A percentile compares a stretch with the other conserved stretches of the same genome.
These are phyloP conservation scores for Anastatica hierochuntica DNA, from an alignment of 345 rosid species.

Conservation along the genomic window DNA sequence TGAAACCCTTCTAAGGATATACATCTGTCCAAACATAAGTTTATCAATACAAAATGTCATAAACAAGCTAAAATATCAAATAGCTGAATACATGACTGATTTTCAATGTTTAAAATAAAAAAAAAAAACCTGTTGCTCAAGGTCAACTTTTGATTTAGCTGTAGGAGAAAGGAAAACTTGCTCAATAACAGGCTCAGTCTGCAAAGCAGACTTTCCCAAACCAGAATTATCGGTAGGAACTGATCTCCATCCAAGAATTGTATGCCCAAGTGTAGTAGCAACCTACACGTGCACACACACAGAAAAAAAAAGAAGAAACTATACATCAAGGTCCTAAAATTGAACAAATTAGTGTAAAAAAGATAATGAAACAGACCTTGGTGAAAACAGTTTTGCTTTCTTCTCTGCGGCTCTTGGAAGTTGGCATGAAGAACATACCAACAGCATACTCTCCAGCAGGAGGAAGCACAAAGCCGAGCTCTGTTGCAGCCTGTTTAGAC, in stretches of 20 bases:
- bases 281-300: conserved; percentile 46
- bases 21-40: conserved; percentile 65
- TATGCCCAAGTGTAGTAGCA: conserved; percentile 94
- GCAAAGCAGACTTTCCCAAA: conserved; percentile 74
- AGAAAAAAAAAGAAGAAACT: not conserved
- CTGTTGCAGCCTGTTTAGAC: conserved; percentile 44
- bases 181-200: conserved; percentile 87
- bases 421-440: conserved; percentile 95
- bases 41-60: not conserved
- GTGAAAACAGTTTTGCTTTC: conserved; percentile 83
- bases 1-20: conserved; percentile 78
- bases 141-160: conserved; percentile 57
- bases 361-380: conserved; percentile 35
- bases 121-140: conserved; percentile 73
- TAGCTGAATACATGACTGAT: too few species aligned
- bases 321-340: not conserved
- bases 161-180: conserved; percentile 86
- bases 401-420: conserved; percentile 51
- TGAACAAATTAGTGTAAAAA: not conserved
- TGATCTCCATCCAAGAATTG: conserved; percentile 85
- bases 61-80: not conserved
- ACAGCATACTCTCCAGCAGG: conserved; percentile 77
- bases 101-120: not conserved
- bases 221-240: conserved; percentile 86
- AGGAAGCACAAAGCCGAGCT: conserved; percentile 77